phyloP scores from a whole-genome alignment of 345 rosid species.

The Aquilaria sinensis region DNA sequence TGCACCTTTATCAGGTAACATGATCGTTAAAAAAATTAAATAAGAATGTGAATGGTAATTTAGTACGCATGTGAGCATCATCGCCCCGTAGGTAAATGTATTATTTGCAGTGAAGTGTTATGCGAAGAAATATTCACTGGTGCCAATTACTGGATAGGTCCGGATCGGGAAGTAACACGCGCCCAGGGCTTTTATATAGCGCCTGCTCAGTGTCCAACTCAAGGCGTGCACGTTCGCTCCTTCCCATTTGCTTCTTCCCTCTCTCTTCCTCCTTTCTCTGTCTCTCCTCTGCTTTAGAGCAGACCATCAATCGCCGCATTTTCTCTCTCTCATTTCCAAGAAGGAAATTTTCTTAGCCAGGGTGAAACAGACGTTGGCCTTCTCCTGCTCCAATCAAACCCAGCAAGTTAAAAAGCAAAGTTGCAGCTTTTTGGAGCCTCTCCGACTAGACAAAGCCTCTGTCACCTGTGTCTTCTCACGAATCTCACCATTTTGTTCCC shows the following conservation, averaged over 20 bases:
- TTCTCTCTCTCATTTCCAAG: not conserved
- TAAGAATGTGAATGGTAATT: too few species aligned
- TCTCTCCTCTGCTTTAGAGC: not conserved
- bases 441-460: slow-evolving; percentile 9
- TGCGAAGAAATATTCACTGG: slow-evolving; percentile 5
- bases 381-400: not conserved
- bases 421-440: slow-evolving; percentile 24
- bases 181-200: slow-evolving; percentile 28
- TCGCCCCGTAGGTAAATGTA: too few species aligned
- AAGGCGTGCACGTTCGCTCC: slow-evolving; percentile 30
- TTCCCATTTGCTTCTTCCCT: slow-evolving; percentile 9
- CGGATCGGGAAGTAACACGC: slow-evolving; percentile 33
- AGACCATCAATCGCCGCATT: slow-evolving; percentile 13
- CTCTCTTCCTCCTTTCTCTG: not conserved
- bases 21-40: too few species aligned
- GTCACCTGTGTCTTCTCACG: not conserved
- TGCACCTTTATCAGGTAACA: too few species aligned
- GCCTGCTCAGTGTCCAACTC: slow-evolving; percentile 20
- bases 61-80: too few species aligned
- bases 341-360: not conserved
- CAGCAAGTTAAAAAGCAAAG: not conserved
- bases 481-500: not conserved
- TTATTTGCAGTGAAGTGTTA: slow-evolving; percentile 10
- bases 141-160: slow-evolving; percentile 22
- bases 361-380: not conserved